Base-by-base conservation (phyloP, 164 flowering plant genomes). In the Magnolia changhungtana region DNA sequence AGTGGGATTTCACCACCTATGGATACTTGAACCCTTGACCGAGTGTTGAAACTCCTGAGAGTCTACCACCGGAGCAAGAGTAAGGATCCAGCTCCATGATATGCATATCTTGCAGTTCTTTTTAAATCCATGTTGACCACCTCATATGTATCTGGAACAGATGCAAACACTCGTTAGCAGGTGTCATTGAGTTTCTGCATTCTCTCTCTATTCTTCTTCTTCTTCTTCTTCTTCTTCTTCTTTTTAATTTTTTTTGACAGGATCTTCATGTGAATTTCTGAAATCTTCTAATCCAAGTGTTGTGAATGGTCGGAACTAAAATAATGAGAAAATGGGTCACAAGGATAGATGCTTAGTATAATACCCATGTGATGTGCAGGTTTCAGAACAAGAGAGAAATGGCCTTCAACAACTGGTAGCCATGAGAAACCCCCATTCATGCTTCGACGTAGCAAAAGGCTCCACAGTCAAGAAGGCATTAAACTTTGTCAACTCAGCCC, bases 381-480 rank as follows among this genome's bases (percentile, higher is more conserved):
- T 77, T 77, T 21, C 61, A 71, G 76, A 78, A 69, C 75, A 67
- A 71, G 77, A 52, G 75, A 81, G 21, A 71, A 9, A 74, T 71
- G 78, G 55, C 84, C 81, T 69, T 84, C 85, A 74, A 82, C 81
- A 67, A 68, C 63, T 76, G 69, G 18, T 50, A 8, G 50, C 64
- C 59, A 78, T 24, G 74, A 80, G 66, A 79, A 75, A n/a, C 80
- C 82, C 52, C 79, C 77, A 31, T 74, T 78, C 72, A 72, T 76
- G 80, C 72, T 69, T 67, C 74, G 16, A 74, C 78, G 84, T 55
- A 76, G 75, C 61, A 85, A 87, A 81, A 83, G 83, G 80, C 82
- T 76, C 6, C 49, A 83, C 63, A 77, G 74, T 66, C 80, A 73
- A 55, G 77, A 77, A 52, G 81, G 74, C 63, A 71, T 67, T 63